Evolutionary conservation across 1,139 yeast genomes (phyloP), one percentile per base, ranked within the genome.

Genomic region (Diutina catenulata): DNA sequence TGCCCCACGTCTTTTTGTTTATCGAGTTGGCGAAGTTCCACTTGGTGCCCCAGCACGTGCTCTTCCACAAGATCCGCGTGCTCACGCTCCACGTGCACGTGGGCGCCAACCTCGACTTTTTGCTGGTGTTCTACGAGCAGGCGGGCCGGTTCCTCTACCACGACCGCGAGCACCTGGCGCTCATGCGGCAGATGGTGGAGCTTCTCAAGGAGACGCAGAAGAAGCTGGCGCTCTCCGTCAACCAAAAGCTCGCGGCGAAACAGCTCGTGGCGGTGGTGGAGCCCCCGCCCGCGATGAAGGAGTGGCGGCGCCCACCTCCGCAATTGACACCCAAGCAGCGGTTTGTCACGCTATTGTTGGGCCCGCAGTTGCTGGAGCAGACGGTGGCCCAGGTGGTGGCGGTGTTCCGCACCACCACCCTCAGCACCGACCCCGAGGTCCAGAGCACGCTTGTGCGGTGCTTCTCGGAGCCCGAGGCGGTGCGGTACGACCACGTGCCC

Each of bases 1-100:
- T 76, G 47, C 68, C 64, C 45, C 76, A 71, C 45, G 70, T 82
- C 28, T 63, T 69, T 27, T 80, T 80, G 44, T 78, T 83, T 45
- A 64, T 77, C 38, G 96, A 88, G 50, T 61, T 87, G 59, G 72
- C 80, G 36, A 84, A 83, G 51, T 88, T 87, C 54, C 76, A 73
- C 45, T 55, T 86, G 46, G 64, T 87, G n/a, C 93, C 94, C 0
- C 62, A 65, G 16, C 80, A 74, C 54, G 65, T 80, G 40, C 66
- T 80, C 4, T 81, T 86, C 53, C 91, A 86, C 54, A 80, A 76
- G 50, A 70, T 81, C 39, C 64, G 81, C 44, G 59, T 66, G 2
- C 57, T 80, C 43, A 72, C 80, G 1, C 43, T 73, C 41, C 68
- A 70, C 41, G 55, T 81, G 39, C 60, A 68, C n/a, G 56, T 57